Conservation (phyloP, 1,139 yeast species). For the Lodderomyces elongisporus region DNA sequence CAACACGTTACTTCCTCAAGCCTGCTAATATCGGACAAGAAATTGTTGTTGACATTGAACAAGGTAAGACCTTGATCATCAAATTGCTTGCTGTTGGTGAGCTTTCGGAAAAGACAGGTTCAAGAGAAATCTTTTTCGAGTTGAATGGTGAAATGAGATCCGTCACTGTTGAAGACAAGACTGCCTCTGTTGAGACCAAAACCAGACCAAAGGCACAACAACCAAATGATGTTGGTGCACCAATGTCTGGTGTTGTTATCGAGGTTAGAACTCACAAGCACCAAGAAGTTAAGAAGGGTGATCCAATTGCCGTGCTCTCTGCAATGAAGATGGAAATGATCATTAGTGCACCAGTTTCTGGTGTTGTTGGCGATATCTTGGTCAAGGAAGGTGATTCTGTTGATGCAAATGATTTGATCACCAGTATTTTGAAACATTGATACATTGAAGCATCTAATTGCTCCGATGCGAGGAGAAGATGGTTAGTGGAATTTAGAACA, state of each 20-base stretch:
- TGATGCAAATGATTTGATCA: constrained; percentile 81
- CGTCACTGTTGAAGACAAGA: constrained; percentile 84
- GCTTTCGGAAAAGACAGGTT: constrained; percentile 76
- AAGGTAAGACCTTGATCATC: constrained; percentile 90
- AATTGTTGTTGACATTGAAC: constrained; percentile 81
- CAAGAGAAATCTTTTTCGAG: constrained; percentile 95
- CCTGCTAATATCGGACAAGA: constrained; percentile 88
- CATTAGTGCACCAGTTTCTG: constrained; percentile 85
- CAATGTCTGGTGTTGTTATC: constrained; percentile 98
- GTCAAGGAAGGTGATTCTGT: constrained; percentile 93
- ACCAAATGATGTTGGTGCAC: constrained; percentile 95
- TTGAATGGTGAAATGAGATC: constrained; percentile 97
- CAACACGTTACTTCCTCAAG: constrained; percentile 84
- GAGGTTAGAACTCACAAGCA: constrained; percentile 90
- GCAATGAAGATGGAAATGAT: constrained; percentile 99
- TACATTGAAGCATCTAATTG: too few relatives aligned
- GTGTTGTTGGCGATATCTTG: constrained; percentile 69
- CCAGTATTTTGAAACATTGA: constrained; percentile 26
- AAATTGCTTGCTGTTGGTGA: constrained; percentile 93
- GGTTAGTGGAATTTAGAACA: background rate
- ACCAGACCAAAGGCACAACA: constrained; percentile 91
- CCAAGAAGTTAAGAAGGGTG: constrained; percentile 90
- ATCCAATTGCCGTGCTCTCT: constrained; percentile 86
- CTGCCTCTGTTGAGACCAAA: constrained; percentile 76
- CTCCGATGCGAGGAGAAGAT: background rate